phyloP scores from a whole-genome alignment of 1,284 basidiomycete genomes.

The Mrakiaceae sp. region DNA sequence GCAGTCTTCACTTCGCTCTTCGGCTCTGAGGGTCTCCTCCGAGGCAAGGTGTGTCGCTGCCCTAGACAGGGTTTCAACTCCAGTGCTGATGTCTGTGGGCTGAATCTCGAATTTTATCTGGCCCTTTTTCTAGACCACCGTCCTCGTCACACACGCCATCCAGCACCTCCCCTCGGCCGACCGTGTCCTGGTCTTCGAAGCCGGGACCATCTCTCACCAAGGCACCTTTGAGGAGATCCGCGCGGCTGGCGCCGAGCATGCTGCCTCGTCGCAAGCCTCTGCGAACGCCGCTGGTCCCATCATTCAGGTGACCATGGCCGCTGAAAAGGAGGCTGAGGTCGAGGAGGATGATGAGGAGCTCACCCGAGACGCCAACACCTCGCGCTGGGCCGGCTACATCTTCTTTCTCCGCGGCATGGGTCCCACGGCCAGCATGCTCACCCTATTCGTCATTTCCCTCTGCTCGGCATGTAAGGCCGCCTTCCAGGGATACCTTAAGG shows the following conservation, averaged over 20 bases:
- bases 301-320: too few relatives aligned
- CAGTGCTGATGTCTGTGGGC: too few relatives aligned
- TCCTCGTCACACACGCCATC: slow-evolving; percentile 26
- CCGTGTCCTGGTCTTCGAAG: slow-evolving; percentile 8
- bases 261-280: too few relatives aligned
- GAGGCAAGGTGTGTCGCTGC: neutral
- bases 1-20: neutral
- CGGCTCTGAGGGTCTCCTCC: neutral
- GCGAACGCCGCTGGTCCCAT: too few relatives aligned
- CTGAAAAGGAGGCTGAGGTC: neutral
- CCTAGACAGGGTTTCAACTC: too few relatives aligned
- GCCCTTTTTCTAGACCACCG: slow-evolving; percentile 15
- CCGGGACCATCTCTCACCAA: neutral
- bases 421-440: neutral
- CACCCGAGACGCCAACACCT: neutral
- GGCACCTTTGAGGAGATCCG: slow-evolving; percentile 2
- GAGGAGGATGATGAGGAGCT: slow-evolving; percentile 6
- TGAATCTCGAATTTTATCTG: neutral
- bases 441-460: neutral
- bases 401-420: neutral
- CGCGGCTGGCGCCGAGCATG: neutral
- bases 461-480: neutral
- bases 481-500: neutral
- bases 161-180: slow-evolving; percentile 5
- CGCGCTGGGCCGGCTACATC: neutral